Conservation (phyloP, 2,329 filamentous ascomycete species). For the Beauveria australis region DNA sequence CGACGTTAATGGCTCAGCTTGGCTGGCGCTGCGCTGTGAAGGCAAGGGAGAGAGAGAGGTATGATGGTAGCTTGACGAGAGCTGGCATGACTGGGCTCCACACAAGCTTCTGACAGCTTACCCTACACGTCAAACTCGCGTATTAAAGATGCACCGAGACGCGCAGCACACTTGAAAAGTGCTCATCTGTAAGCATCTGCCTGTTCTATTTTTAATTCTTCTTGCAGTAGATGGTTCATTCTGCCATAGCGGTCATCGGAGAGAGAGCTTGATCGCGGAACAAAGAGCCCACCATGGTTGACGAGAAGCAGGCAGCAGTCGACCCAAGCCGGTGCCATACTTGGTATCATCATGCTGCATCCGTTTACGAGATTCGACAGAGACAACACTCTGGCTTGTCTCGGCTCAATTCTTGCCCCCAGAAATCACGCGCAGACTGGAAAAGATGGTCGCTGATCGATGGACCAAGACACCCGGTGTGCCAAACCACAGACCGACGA, state of each 20-base stretch:
- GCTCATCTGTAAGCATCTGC: too few relatives aligned
- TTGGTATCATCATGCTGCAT: too few relatives aligned
- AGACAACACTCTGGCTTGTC: neutral
- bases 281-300: too few relatives aligned
- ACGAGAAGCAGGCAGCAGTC: too few relatives aligned
- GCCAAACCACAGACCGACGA: conserved; percentile 10
- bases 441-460: neutral
- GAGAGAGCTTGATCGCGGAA: too few relatives aligned
- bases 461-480: conserved; percentile 11
- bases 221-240: too few relatives aligned
- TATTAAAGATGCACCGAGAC: neutral
- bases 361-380: neutral
- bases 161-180: too few relatives aligned
- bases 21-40: neutral
- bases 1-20: neutral
- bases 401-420: neutral
- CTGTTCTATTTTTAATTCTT: too few relatives aligned
- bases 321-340: too few relatives aligned
- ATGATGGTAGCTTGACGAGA: neutral
- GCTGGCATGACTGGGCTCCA: conserved; percentile 1
- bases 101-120: neutral
- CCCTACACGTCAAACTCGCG: neutral
- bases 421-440: neutral
- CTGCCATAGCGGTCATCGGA: too few relatives aligned
- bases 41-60: neutral